Evolutionary conservation across 305 asterid genomes (phyloP).

Genomic region (Nicotiana rustica): DNA sequence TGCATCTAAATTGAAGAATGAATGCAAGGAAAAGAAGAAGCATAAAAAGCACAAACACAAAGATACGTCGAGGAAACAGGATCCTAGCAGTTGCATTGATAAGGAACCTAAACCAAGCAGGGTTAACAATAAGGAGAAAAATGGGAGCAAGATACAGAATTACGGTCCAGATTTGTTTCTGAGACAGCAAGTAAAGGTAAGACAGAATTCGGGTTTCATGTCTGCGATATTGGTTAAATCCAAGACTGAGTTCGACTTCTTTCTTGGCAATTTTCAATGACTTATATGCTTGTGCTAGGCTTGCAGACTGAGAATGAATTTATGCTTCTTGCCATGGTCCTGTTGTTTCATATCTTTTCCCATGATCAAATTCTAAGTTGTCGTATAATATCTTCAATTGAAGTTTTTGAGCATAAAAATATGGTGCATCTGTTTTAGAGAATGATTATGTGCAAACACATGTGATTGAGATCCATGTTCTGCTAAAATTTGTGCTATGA

Average conservation of each 20-base stretch:
- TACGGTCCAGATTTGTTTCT: slow-evolving; percentile 39
- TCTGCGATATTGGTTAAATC: background rate
- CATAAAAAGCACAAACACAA: slow-evolving; percentile 55
- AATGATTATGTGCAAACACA: too few species aligned
- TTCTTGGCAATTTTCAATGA: background rate
- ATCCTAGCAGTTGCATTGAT: slow-evolving; percentile 45
- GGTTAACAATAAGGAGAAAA: slow-evolving; percentile 55
- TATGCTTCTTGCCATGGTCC: background rate
- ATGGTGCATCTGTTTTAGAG: too few species aligned
- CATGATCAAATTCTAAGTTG: background rate
- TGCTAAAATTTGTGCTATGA: background rate
- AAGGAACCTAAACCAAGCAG: slow-evolving; percentile 40
- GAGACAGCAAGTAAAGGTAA: slow-evolving; percentile 34
- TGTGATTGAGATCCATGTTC: background rate
- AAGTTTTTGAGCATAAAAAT: background rate
- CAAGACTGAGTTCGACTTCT: background rate
- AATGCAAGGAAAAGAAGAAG: slow-evolving; percentile 43
- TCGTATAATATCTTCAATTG: background rate
- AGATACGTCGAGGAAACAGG: slow-evolving; percentile 42
- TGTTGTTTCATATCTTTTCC: background rate
- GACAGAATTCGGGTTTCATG: slow-evolving; percentile 26
- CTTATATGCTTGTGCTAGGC: background rate
- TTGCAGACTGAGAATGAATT: background rate
- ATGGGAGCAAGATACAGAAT: slow-evolving; percentile 41
- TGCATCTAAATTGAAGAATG: slow-evolving; percentile 50